Conservation (phyloP, 2,329 filamentous ascomycete species). For the Aurifilum marmelostoma region DNA sequence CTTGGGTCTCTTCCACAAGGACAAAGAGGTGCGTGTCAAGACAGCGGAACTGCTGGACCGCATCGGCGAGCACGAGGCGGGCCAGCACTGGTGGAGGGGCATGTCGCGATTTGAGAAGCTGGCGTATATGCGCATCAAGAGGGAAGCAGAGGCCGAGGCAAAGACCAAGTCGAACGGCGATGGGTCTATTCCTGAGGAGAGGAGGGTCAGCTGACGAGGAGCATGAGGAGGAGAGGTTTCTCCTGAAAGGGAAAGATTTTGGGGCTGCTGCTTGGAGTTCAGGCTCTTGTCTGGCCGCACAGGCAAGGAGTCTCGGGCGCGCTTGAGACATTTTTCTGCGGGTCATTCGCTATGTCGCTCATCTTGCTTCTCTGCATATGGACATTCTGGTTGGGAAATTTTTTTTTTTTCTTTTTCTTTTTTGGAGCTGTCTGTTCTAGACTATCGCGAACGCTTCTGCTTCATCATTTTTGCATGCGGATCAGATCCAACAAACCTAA, state of each 20-base stretch:
- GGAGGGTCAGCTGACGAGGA: constrained; percentile 50
- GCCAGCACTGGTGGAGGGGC: constrained; percentile 87
- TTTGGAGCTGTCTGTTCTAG: constrained; percentile 15
- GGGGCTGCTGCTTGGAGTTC: not conserved
- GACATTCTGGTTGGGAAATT: not conserved
- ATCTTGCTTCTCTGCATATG: constrained; percentile 8
- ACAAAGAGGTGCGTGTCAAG: constrained; percentile 74
- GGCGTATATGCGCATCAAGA: constrained; percentile 78
- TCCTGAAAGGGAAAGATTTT: not conserved
- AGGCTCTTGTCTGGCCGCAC: not conserved
- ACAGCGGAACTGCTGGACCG: constrained; percentile 81
- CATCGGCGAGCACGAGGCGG: constrained; percentile 84
- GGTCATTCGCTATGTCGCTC: not conserved
- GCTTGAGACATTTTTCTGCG: not conserved
- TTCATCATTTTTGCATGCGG: constrained; percentile 14
- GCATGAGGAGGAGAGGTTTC: not conserved
- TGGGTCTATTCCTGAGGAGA: constrained; percentile 40
- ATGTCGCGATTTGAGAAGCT: constrained; percentile 88
- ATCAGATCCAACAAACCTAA: constrained; percentile 1
- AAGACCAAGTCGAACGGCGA: constrained; percentile 22
- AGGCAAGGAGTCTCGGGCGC: not conserved
- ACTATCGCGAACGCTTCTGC: constrained; percentile 7
- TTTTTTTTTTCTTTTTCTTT: not conserved
- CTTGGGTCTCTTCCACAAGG: constrained; percentile 89
- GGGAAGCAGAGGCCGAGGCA: constrained; percentile 61